Evolutionary conservation across 345 rosid genomes (phyloP).

Genomic region (Trapa incisa): DNA sequence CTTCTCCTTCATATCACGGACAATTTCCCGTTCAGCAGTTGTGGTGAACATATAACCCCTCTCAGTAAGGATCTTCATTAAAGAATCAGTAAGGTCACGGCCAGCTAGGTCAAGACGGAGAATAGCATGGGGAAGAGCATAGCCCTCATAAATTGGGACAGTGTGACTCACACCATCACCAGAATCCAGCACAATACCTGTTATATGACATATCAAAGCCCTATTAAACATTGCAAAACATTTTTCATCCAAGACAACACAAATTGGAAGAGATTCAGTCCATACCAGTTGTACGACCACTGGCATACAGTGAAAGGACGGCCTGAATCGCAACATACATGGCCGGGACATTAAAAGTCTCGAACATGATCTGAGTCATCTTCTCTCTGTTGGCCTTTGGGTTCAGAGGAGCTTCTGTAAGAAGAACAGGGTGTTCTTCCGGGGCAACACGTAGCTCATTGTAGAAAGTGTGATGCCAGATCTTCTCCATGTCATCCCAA

Average conservation of each 20-base stretch:
- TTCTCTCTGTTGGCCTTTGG: slow-evolving; percentile 63
- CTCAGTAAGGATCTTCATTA: slow-evolving; percentile 54
- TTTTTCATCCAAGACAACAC: neutral
- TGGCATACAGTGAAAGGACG: slow-evolving; percentile 45
- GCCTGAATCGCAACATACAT: slow-evolving; percentile 64
- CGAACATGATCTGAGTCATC: slow-evolving; percentile 80
- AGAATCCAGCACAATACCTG: slow-evolving; percentile 65
- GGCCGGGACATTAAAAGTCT: slow-evolving; percentile 56
- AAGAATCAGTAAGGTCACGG: slow-evolving; percentile 50
- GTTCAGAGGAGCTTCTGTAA: slow-evolving; percentile 55
- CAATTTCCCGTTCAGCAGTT: slow-evolving; percentile 77
- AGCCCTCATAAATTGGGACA: slow-evolving; percentile 53
- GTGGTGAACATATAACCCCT: slow-evolving; percentile 65
- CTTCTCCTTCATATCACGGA: slow-evolving; percentile 78
- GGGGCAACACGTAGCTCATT: slow-evolving; percentile 66
- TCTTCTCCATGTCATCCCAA: slow-evolving; percentile 78
- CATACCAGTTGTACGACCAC: slow-evolving; percentile 58
- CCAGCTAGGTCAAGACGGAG: slow-evolving; percentile 55
- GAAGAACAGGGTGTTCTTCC: slow-evolving; percentile 52
- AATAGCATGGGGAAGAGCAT: slow-evolving; percentile 53
- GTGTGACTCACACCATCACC: slow-evolving; percentile 67
- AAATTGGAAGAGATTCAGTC: neutral
- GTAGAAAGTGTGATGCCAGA: slow-evolving; percentile 75
- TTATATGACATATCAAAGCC: neutral
- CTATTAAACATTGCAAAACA: neutral